Conservation (phyloP, 371 early-diverging fungal genomes). For the Lichtheimia corymbifera region DNA sequence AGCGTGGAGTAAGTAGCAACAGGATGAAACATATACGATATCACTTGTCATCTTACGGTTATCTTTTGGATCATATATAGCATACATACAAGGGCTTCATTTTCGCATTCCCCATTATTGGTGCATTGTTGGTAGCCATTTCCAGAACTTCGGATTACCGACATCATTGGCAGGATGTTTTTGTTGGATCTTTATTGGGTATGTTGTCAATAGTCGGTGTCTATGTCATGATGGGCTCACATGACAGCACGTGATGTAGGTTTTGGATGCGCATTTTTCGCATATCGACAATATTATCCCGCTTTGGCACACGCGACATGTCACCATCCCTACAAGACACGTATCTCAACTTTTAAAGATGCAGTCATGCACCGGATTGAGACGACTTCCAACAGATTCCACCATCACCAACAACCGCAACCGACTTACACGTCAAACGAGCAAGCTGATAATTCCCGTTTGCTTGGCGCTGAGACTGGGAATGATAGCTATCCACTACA, state of each 20-base stretch:
- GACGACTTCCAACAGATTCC: no score
- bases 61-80: slow-evolving; percentile 13
- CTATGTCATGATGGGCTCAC: background rate
- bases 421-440: no score
- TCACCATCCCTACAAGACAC: slow-evolving; percentile 13
- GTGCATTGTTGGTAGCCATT: slow-evolving; percentile 68
- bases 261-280: slow-evolving; percentile 15
- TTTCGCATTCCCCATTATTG: slow-evolving; percentile 61
- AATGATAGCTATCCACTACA: no score
- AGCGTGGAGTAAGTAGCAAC: slow-evolving; percentile 44
- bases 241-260: slow-evolving; percentile 17
- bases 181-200: slow-evolving; percentile 60
- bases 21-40: no score
- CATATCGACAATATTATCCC: slow-evolving; percentile 25
- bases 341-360: slow-evolving; percentile 2
- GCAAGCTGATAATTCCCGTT: no score
- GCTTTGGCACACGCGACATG: slow-evolving; percentile 11
- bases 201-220: background rate
- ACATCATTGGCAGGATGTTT: slow-evolving; percentile 87
- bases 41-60: no score
- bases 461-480: no score
- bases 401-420: no score
- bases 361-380: no score
- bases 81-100: slow-evolving; percentile 69
- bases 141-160: slow-evolving; percentile 78